Conservation (phyloP, 2,329 filamentous ascomycete species). For the Lanzia echinophila region DNA sequence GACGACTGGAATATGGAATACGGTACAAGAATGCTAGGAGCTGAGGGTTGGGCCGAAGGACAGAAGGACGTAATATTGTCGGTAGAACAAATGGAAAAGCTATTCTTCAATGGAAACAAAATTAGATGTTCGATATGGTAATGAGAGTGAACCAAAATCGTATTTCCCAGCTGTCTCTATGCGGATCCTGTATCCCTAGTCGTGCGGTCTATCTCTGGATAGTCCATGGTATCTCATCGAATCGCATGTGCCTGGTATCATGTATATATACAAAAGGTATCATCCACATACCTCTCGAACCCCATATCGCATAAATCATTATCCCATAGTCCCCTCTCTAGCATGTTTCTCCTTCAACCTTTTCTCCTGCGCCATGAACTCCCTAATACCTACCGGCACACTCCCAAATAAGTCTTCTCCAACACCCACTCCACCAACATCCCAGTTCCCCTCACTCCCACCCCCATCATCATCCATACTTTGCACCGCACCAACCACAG, state of each 20-base stretch:
- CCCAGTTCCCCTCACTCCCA: constrained; percentile 65
- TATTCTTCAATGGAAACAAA: too few species aligned
- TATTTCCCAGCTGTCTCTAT: neutral
- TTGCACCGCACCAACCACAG: constrained; percentile 32
- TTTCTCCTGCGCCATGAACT: constrained; percentile 98
- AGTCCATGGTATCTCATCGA: too few species aligned
- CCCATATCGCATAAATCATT: neutral
- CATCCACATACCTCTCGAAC: neutral
- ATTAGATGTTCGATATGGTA: neutral
- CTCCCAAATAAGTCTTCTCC: constrained; percentile 66
- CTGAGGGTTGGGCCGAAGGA: neutral
- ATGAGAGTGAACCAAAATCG: neutral
- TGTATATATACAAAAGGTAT: neutral
- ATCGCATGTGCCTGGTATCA: too few species aligned
- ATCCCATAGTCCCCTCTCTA: constrained; percentile 38
- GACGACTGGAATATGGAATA: neutral
- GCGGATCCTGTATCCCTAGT: too few species aligned
- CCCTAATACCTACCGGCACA: constrained; percentile 85
- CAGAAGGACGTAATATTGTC: neutral
- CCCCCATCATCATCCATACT: constrained; percentile 79
- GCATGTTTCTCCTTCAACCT: constrained; percentile 69
- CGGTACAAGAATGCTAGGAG: neutral
- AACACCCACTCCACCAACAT: constrained; percentile 36
- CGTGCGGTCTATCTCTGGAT: too few species aligned
- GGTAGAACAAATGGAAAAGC: too few species aligned